Conservation (phyloP, 768 basidiomycete genomes). For the Leccinum incarnatum region DNA sequence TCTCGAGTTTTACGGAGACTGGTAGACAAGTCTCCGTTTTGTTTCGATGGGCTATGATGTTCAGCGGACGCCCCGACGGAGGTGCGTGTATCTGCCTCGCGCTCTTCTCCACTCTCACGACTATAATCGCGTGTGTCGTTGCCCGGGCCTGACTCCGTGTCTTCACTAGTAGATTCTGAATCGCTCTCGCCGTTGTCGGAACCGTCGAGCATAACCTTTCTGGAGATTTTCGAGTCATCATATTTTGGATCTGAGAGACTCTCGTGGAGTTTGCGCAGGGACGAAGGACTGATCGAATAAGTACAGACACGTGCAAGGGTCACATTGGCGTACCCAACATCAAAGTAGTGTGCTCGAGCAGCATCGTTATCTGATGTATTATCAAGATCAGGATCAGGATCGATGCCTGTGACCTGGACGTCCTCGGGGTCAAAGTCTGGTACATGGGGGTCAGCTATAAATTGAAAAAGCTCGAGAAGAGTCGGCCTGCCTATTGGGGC, state of each 20-base stretch:
- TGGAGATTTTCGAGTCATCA: slow-evolving; percentile 60
- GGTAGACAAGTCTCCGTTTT: slow-evolving; percentile 45
- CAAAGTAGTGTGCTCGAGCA: slow-evolving; percentile 75
- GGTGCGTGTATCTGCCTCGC: slow-evolving; percentile 5
- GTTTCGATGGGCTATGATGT: not conserved
- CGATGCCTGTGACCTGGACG: slow-evolving; percentile 42
- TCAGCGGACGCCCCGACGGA: slow-evolving; percentile 19
- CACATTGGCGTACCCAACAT: slow-evolving; percentile 65
- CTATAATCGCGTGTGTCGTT: slow-evolving; percentile 10
- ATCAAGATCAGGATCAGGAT: slow-evolving; percentile 36
- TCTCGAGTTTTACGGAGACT: slow-evolving; percentile 58
- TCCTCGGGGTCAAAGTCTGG: slow-evolving; percentile 78
- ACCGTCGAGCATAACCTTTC: slow-evolving; percentile 51
- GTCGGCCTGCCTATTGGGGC: slow-evolving; percentile 60
- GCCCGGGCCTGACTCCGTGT: slow-evolving; percentile 15
- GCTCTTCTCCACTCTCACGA: slow-evolving; percentile 14
- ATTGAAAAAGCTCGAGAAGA: slow-evolving; percentile 1
- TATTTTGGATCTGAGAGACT: slow-evolving; percentile 78
- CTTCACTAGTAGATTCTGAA: slow-evolving; percentile 6
- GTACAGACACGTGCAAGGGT: slow-evolving; percentile 3
- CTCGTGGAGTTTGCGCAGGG: slow-evolving; percentile 61
- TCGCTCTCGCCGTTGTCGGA: slow-evolving; percentile 19
- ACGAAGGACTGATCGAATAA: slow-evolving; percentile 53
- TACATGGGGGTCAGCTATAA: slow-evolving; percentile 10
- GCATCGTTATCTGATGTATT: slow-evolving; percentile 32